Base-by-base conservation (phyloP, 768 basidiomycete species). In the Rhodotorula diobovata region DNA sequence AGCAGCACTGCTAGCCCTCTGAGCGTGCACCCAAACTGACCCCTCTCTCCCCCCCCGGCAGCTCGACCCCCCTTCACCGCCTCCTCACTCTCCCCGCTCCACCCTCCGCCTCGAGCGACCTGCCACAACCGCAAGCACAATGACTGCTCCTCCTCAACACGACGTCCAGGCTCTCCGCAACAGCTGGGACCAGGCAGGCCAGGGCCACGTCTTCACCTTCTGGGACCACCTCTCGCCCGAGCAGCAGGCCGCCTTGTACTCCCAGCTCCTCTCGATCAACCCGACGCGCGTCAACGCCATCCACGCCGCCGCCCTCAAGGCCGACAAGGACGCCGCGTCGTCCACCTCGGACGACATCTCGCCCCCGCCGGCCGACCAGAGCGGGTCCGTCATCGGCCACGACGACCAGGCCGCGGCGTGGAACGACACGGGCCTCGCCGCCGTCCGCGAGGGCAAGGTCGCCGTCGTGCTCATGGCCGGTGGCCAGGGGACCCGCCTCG, bases 391-490 rank as follows among this genome's bases (percentile, higher is more conserved):
- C 21, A 81, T 85, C 30, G 83, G 83, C 28, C 79, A 80, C 41
- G 79, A 86, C 34, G 82, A 82, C 68, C 88, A 86, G 79, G 88
- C 85, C 67, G 79, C 80, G 21, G 85, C 87, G 80, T 98, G 94
- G 94, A 84, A 87, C n/a, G 78, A 81, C 21, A 84, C 85, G 56
- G 96, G 96, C 45, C 83, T 98, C 50, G 82, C 86, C 51, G 93
- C 95, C 58, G 87, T 97, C 78, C 85, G 88, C 28, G 81, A 85
- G 46, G 89, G 91, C 71, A 83, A 91, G 76, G 93, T 98, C 50
- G 96, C 88, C n/a, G 94, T 98, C 18, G 84, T 99, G 57, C 85
- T 99, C 76, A 91, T 99, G 90, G 96, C 96, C 15, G 96, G 96
- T 51, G 96, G 96, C 2, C 96, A 99, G 82, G 96, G 96, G 23